Evolutionary conservation across 2,329 filamentous ascomycete species (phyloP), one percentile per base, ranked within the genome.

Genomic region (Pseudogymnoascus sp.): DNA sequence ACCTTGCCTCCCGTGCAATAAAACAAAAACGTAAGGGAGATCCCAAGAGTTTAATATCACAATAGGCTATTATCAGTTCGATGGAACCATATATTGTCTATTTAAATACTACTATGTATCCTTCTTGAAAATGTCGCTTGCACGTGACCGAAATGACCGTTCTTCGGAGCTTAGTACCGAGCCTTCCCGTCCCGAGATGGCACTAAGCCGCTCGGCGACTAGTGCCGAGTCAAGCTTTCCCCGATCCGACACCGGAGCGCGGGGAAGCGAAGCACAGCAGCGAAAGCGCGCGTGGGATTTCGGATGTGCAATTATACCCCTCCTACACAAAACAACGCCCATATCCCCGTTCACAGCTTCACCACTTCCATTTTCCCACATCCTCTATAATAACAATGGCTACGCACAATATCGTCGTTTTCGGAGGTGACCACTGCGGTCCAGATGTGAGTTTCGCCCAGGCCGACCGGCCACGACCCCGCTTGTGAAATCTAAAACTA

Each of bases 361-460:
- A 33, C n/a, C 28, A 33, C 50, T 57, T 57, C 13, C 50, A 2
- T 57, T 33, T 33, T 57, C n/a, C 17, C 50, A 33, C 17, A 57
- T 13, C 28, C 33, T 4, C 17, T 57, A 57, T 33, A 57, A 38
- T 40, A 28, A 81, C 70, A 64, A 91, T 91, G 89, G 77, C 87
- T 69, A 81, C 83, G 61, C 87, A 86, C 74, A 91, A 91, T 68
- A 89, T 93, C 74, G 89, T 93, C 66, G 88, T 93, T 64, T 90
- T 93, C 75, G 88, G 77, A 62, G 90, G 90, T 72, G 91, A 96
- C 79, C 90, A 95, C 77, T 91, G 88, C 73, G 90, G 91, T 75
- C 91, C 91, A 1, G 90, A 96, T 85, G 90, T 91, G 77, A 71
- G 83, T 72, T 67, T 57, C 36, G 6, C 21, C 36, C 47, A 53